Percentiles rank a stretch among this genome's conserved stretches.
These are phyloP conservation scores for Lathyrus tuberosus DNA, from an alignment of 306 rosid species.

Conservation along the genomic window DNA sequence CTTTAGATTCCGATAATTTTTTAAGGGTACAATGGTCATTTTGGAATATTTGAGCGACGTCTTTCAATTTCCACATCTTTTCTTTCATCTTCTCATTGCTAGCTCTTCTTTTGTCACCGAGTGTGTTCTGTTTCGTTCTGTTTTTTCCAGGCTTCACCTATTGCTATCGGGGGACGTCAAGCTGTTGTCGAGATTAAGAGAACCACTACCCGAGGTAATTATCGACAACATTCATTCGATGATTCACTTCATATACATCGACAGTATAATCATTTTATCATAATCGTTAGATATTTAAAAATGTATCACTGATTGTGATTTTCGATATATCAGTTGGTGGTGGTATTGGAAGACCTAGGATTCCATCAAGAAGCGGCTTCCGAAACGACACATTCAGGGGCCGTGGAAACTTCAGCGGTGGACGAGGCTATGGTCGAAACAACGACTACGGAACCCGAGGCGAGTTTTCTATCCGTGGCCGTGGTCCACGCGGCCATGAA, in stretches of 20 bases:
- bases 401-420: conserved; percentile 57
- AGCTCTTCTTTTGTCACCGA: too few relatives aligned
- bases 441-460: conserved; percentile 54
- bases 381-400: conserved; percentile 62
- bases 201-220: conserved; percentile 68
- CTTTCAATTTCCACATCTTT: too few relatives aligned
- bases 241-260: too few relatives aligned
- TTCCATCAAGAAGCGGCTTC: conserved; percentile 55
- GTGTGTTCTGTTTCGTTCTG: too few relatives aligned
- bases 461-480: conserved; percentile 57
- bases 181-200: conserved; percentile 71
- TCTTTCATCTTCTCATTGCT: too few relatives aligned
- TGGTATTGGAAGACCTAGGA: conserved; percentile 52
- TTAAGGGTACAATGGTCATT: too few relatives aligned
- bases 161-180: conserved; percentile 52
- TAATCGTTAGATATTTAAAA: too few relatives aligned
- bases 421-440: conserved; percentile 55
- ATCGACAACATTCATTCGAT: background rate
- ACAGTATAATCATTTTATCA: too few relatives aligned
- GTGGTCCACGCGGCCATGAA: conserved; percentile 46
- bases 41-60: too few relatives aligned
- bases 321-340: conserved; percentile 54
- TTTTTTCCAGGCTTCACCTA: conserved; percentile 68
- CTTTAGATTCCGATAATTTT: conserved; percentile 15
- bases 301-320: background rate